Conservation (phyloP, 129 eudicot genomes). For the Chrysanthemum lavandulifolium region DNA sequence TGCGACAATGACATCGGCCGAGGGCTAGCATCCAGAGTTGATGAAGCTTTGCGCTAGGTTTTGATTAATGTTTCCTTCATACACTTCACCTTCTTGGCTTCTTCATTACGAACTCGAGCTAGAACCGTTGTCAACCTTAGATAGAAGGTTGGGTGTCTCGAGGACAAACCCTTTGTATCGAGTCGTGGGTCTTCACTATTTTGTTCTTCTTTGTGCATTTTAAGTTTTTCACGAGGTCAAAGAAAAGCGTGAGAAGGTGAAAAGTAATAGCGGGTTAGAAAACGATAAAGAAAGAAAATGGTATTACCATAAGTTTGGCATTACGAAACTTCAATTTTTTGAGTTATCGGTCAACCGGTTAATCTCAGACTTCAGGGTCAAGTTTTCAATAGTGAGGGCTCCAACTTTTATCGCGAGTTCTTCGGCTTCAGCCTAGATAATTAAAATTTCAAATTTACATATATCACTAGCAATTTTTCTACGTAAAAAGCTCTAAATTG, state of each 20-base stretch:
- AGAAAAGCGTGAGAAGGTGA: constrained; percentile 10
- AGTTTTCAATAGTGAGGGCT: constrained; percentile 62
- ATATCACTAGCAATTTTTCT: no score
- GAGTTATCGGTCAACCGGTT: constrained; percentile 61
- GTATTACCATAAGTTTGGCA: constrained; percentile 54
- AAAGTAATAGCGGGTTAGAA: no score
- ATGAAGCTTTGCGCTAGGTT: constrained; percentile 66
- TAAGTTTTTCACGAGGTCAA: constrained; percentile 52
- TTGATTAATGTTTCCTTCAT: constrained; percentile 49
- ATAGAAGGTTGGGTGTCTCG: constrained; percentile 79
- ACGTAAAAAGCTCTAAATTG: no score
- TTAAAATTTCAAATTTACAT: neutral
- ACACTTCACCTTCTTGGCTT: constrained; percentile 39
- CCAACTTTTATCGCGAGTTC: constrained; percentile 78
- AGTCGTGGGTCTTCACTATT: constrained; percentile 37
- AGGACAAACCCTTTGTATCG: constrained; percentile 33
- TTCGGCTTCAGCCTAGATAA: constrained; percentile 81
- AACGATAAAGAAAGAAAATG: neutral
- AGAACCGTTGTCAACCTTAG: constrained; percentile 62
- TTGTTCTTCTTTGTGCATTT: constrained; percentile 33
- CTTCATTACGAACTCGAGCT: constrained; percentile 33
- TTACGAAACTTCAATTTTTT: constrained; percentile 73
- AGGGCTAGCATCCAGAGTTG: constrained; percentile 74
- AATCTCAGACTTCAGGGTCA: constrained; percentile 67
- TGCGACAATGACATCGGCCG: constrained; percentile 81